phyloP scores from a whole-genome alignment of 2,329 filamentous ascomycete species.

The Fusarium anguioides region DNA sequence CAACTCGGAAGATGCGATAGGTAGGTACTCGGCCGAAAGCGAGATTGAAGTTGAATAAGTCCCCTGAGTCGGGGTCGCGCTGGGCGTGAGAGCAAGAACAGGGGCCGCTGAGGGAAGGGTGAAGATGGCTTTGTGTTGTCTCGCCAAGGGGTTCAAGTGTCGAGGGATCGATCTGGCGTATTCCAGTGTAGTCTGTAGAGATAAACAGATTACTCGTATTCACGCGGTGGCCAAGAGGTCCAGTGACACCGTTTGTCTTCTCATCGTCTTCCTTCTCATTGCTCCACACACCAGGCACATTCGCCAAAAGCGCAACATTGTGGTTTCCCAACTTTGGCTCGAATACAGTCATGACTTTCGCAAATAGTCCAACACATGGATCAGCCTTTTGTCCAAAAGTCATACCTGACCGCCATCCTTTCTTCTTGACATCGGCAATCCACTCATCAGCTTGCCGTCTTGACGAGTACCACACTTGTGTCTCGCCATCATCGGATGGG shows the following conservation, averaged over 20 bases:
- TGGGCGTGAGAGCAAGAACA: conserved; percentile 78
- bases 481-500: conserved; percentile 47
- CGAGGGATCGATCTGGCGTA: conserved; percentile 73
- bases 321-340: conserved; percentile 60
- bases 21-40: conserved; percentile 65
- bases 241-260: neutral
- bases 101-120: conserved; percentile 75
- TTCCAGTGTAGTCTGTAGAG: conserved; percentile 64
- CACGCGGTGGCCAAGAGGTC: conserved; percentile 51
- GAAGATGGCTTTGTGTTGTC: conserved; percentile 69
- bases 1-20: conserved; percentile 77
- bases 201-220: conserved; percentile 62
- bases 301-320: conserved; percentile 69
- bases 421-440: conserved; percentile 68
- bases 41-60: conserved; percentile 87
- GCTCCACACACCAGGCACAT: conserved; percentile 67
- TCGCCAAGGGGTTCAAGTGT: conserved; percentile 78
- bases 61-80: conserved; percentile 76
- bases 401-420: conserved; percentile 66
- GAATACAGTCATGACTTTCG: conserved; percentile 75
- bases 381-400: conserved; percentile 79
- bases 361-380: conserved; percentile 78
- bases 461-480: conserved; percentile 74
- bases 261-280: neutral
- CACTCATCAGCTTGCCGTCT: conserved; percentile 73